Conservation (phyloP, 164 flowering plant species). For the Liquidambar formosana region DNA sequence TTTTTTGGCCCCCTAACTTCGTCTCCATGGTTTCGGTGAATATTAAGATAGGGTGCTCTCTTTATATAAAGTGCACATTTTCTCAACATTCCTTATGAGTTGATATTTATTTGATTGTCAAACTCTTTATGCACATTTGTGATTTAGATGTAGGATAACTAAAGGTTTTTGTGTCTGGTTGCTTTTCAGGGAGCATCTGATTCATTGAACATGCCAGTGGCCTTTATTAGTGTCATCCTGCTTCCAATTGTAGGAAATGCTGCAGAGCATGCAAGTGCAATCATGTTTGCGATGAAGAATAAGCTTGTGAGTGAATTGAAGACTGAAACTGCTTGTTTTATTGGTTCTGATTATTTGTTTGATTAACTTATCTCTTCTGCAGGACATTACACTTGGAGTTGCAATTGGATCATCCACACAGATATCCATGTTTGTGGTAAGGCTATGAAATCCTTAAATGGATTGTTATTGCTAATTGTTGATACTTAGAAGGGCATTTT, state of each 20-base stretch:
- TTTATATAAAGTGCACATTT: too few species aligned
- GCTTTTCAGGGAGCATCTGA: conserved; percentile 69
- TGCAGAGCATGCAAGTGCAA: conserved; percentile 81
- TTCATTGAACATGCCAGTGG: conserved; percentile 66
- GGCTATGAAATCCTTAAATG: background rate
- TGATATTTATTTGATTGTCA: too few species aligned
- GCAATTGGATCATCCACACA: conserved; percentile 83
- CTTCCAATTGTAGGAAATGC: conserved; percentile 84
- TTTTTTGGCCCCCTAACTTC: too few species aligned
- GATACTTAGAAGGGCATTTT: background rate
- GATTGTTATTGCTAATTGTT: background rate
- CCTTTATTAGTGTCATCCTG: conserved; percentile 73
- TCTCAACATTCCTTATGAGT: background rate
- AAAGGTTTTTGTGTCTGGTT: background rate
- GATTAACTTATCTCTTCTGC: conserved; percentile 13
- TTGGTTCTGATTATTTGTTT: conserved; percentile 1
- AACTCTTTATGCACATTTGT: background rate
- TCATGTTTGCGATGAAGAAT: conserved; percentile 76
- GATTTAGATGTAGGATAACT: background rate
- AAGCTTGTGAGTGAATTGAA: conserved; percentile 56
- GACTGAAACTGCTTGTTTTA: background rate
- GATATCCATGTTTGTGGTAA: conserved; percentile 83
- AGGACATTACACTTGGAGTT: conserved; percentile 76
- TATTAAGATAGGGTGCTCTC: too few species aligned
- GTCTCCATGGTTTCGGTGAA: too few species aligned